Base-by-base conservation (phyloP, 768 basidiomycete genomes). In the Nidularia pulvinata region DNA sequence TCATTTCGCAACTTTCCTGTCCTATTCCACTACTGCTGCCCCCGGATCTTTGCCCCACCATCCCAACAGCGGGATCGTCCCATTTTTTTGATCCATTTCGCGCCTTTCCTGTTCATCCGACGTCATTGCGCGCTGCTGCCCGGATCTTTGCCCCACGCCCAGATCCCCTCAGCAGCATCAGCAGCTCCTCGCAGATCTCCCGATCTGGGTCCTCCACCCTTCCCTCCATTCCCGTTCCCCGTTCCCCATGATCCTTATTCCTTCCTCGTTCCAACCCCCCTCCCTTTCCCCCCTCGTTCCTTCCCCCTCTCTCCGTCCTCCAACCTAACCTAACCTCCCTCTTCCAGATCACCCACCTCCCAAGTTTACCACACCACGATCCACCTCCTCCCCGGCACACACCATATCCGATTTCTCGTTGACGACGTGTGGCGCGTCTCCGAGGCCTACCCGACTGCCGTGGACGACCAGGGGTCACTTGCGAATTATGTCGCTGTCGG, bases 351-450 rank as follows among this genome's bases (percentile, higher is more conserved):
- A 6, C 62, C 69, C 14, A 58, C 57, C 6, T 69, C 73, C 1
- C 57, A 65, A 25, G 56, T 69, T 10, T 78, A 66, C 62, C 58
- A 65, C 33, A 66, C 73, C 3, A 73, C 67, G n/a, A 73, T 82
- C 46, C 36, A 61, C 45, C 82, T 98, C 0, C 83, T 85, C 7
- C 93, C 94, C 0, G 96, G 96, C 13, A 94, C 94, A 0, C 94
- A 98, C 65, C 91, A 95, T 58, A 80, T 98, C 65, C 92, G 95
- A 54, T 98, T 97, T 77, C 83, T 98, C 58, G 91, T 98, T 55
- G 96, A 98, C 67, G 91, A 89, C 46, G 82, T 85, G 46, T 93
- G 89, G 86, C 83, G 88, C 56, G 83, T 89, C 6, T 83, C 89
- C 2, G 81, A 88, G 57, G 85, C 91, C 57, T 79, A 80, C 25